Evolutionary conservation across 768 basidiomycete species (phyloP).

Genomic region (Russula vinacea): DNA sequence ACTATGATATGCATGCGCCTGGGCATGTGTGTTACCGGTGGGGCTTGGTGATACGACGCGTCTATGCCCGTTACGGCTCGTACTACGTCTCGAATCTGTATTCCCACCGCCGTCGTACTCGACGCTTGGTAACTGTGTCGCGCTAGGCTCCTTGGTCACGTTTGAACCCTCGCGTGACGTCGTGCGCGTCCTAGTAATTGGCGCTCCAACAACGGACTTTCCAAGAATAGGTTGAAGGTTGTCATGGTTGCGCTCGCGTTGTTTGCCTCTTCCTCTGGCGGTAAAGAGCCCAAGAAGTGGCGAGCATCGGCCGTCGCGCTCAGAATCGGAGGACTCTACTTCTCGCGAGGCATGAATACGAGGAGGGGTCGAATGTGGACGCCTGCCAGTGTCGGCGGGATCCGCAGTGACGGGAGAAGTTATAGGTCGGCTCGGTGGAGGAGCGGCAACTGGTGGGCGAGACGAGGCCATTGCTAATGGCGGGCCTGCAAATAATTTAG

Average conservation of each 20-base stretch:
- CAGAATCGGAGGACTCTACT: conserved; percentile 23
- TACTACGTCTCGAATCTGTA: conserved; percentile 19
- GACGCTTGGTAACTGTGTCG: conserved; percentile 16
- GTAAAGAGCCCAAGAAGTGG: conserved; percentile 36
- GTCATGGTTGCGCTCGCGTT: conserved; percentile 8
- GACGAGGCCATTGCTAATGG: conserved; percentile 6
- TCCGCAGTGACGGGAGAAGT: conserved; percentile 3
- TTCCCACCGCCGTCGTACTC: conserved; percentile 23
- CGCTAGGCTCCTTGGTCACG: background rate
- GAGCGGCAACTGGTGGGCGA: conserved; percentile 15
- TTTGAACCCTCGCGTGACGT: conserved; percentile 26
- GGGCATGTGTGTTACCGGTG: conserved; percentile 2
- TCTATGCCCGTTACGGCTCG: conserved; percentile 18
- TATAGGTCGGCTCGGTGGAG: conserved; percentile 11
- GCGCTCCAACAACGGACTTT: conserved; percentile 25
- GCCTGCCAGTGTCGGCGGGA: background rate
- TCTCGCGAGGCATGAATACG: conserved; percentile 24
- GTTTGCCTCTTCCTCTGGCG: conserved; percentile 26
- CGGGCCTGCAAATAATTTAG: background rate
- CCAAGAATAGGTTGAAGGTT: conserved; percentile 1
- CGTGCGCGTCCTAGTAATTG: conserved; percentile 26
- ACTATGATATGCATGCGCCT: background rate
- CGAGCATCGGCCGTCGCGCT: conserved; percentile 38
- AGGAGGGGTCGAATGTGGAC: conserved; percentile 30
- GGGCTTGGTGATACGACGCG: conserved; percentile 8